These are phyloP conservation scores for Saccharomyces hybrid DNA, from an alignment of 1,139 yeast species.

Conservation along the genomic window DNA sequence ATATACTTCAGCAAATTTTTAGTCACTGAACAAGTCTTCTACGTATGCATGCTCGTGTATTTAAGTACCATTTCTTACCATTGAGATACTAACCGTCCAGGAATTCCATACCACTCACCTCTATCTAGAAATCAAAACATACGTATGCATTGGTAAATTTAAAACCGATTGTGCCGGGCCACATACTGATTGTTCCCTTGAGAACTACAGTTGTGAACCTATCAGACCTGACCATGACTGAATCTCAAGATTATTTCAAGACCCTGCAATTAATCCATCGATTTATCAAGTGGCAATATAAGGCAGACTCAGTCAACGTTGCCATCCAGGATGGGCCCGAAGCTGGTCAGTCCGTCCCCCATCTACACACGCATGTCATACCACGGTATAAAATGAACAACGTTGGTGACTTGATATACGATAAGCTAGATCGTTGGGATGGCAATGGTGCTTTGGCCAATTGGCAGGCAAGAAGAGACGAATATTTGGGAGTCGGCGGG, in stretches of 20 bases:
- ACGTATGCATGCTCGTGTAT: conserved; percentile 11
- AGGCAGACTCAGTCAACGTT: conserved; percentile 75
- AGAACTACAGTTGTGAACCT: conserved; percentile 53
- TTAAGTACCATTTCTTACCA: background rate
- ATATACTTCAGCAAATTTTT: conserved; percentile 29
- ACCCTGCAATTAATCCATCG: conserved; percentile 66
- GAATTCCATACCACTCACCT: background rate
- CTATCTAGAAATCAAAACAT: conserved; percentile 38
- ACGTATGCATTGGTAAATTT: conserved; percentile 81
- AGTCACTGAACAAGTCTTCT: conserved; percentile 32
- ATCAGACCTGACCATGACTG: conserved; percentile 61
- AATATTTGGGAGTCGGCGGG: conserved; percentile 20
- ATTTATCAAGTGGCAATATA: conserved; percentile 55
- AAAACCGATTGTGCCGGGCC: conserved; percentile 88
- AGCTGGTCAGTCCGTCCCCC: conserved; percentile 92
- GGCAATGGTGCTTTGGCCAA: conserved; percentile 28
- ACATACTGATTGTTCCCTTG: conserved; percentile 75
- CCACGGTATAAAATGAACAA: conserved; percentile 66
- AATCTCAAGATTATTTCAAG: conserved; percentile 67
- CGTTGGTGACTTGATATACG: conserved; percentile 66
- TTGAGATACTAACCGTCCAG: background rate
- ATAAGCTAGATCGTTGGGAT: conserved; percentile 48
- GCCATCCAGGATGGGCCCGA: conserved; percentile 95
- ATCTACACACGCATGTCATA: conserved; percentile 84
- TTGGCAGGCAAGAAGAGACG: conserved; percentile 29